Evolutionary conservation across 345 rosid species (phyloP).

Genomic region (Anastatica hierochuntica): DNA sequence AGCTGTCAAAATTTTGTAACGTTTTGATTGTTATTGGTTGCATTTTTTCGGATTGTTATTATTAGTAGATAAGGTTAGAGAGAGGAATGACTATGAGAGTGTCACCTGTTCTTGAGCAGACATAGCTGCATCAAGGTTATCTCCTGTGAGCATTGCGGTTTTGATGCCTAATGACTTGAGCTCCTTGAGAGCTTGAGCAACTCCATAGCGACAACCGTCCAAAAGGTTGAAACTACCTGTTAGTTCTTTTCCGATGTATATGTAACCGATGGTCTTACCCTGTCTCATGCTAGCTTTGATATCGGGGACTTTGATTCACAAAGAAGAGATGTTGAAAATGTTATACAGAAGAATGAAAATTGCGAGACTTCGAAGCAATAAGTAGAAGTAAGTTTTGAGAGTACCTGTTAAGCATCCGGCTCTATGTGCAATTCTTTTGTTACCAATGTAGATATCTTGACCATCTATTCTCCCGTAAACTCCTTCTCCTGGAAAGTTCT

Average conservation of each 20-base stretch:
- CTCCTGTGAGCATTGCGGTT: constrained; percentile 85
- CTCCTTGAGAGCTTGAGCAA: constrained; percentile 41
- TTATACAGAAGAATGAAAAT: too few relatives aligned
- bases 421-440: constrained; percentile 53
- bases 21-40: too few relatives aligned
- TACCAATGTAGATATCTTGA: constrained; percentile 57
- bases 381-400: too few relatives aligned
- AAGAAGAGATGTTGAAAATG: neutral
- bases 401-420: constrained; percentile 51
- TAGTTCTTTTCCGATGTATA: constrained; percentile 32
- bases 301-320: constrained; percentile 29
- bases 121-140: constrained; percentile 48
- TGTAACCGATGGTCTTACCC: constrained; percentile 56
- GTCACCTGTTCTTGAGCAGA: constrained; percentile 63
- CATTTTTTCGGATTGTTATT: too few relatives aligned
- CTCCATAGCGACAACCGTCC: constrained; percentile 70
- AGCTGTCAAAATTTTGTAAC: constrained; percentile 33
- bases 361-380: too few relatives aligned
- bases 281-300: constrained; percentile 17
- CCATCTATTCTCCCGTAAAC: constrained; percentile 66
- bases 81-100: neutral
- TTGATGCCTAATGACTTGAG: constrained; percentile 43
- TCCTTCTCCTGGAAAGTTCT: constrained; percentile 85
- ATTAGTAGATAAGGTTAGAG: neutral
- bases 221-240: constrained; percentile 52